A percentile compares a stretch with the other conserved stretches of the same genome.
phyloP scores from a whole-genome alignment of 1,284 basidiomycete genomes.

The Meripilus lineatus region DNA sequence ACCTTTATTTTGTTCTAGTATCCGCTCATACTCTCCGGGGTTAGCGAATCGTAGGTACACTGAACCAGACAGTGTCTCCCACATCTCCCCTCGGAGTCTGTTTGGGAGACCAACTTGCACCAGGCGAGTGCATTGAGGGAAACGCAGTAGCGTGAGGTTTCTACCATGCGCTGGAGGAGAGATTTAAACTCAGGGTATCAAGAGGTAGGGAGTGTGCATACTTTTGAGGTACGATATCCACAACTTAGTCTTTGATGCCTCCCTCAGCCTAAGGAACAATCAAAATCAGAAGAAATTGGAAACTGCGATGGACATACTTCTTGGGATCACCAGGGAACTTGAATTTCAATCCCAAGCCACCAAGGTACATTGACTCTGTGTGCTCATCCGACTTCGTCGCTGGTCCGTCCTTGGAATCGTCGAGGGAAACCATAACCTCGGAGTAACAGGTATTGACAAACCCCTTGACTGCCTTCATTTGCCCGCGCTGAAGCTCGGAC shows the following conservation, averaged over 20 bases:
- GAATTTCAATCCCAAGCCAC: conserved; percentile 83
- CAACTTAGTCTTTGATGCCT: conserved; percentile 96
- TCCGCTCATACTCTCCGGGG: conserved; percentile 79
- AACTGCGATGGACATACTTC: conserved; percentile 52
- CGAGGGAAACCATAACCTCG: conserved; percentile 74
- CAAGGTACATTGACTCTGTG: conserved; percentile 66
- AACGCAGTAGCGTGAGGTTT: conserved; percentile 88
- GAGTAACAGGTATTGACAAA: conserved; percentile 95
- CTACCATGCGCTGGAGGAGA: conserved; percentile 70
- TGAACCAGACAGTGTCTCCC: conserved; percentile 96
- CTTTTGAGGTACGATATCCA: conserved; percentile 89
- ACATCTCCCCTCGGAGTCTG: conserved; percentile 93
- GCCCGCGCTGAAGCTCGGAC: conserved; percentile 77
- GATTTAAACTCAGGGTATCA: background rate
- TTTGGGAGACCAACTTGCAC: conserved; percentile 98
- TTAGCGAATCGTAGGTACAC: conserved; percentile 88
- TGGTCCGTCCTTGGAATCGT: conserved; percentile 50
- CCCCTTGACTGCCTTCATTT: conserved; percentile 91
- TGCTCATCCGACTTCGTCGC: conserved; percentile 41
- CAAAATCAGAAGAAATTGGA: background rate
- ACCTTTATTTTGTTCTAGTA: conserved; percentile 79
- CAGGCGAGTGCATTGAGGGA: conserved; percentile 94
- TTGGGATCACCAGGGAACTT: conserved; percentile 94
- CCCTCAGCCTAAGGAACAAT: conserved; percentile 63
- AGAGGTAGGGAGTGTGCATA: conserved; percentile 32